Evolutionary conservation across 108 stramenopile species (phyloP).

Genomic region (Phaeodactylum tricornutum): DNA sequence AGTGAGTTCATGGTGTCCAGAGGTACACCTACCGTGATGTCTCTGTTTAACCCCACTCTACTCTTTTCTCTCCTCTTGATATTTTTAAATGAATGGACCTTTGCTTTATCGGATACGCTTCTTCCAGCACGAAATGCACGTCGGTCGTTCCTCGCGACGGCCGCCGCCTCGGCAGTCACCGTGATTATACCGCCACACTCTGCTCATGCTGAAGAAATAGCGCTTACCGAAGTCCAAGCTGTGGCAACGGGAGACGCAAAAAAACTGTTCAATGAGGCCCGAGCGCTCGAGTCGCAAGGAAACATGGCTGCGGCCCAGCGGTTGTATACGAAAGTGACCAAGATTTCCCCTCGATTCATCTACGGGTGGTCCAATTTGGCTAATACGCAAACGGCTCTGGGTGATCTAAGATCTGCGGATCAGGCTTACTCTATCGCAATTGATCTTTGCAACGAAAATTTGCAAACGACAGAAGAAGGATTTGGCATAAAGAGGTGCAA

Average conservation of each 20-base stretch:
- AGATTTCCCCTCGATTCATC: slow-evolving; percentile 52
- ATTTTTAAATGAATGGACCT: too few relatives aligned
- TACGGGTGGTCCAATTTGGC: slow-evolving; percentile 77
- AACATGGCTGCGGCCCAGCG: slow-evolving; percentile 72
- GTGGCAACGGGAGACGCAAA: slow-evolving; percentile 17
- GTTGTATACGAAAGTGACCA: slow-evolving; percentile 62
- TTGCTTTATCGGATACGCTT: too few relatives aligned
- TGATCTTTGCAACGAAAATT: slow-evolving; percentile 45
- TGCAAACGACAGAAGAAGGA: slow-evolving; percentile 17
- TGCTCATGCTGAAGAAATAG: slow-evolving; percentile 8
- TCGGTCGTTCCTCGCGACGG: neutral
- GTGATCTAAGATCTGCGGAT: slow-evolving; percentile 44
- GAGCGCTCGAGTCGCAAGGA: slow-evolving; percentile 64
- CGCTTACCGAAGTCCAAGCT: too few relatives aligned
- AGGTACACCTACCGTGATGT: too few relatives aligned
- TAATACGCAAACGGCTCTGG: slow-evolving; percentile 69
- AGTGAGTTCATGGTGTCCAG: too few relatives aligned
- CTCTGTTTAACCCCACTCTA: too few relatives aligned
- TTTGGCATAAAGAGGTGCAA: slow-evolving; percentile 51
- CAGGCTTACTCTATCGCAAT: slow-evolving; percentile 59
- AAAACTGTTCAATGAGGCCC: slow-evolving; percentile 57
- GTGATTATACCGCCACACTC: neutral
- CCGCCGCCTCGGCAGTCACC: neutral
- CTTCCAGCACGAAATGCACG: too few relatives aligned
- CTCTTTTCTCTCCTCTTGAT: too few relatives aligned